Conservation (phyloP, 1,284 basidiomycete species). For the Malassezia yamatoensis region DNA sequence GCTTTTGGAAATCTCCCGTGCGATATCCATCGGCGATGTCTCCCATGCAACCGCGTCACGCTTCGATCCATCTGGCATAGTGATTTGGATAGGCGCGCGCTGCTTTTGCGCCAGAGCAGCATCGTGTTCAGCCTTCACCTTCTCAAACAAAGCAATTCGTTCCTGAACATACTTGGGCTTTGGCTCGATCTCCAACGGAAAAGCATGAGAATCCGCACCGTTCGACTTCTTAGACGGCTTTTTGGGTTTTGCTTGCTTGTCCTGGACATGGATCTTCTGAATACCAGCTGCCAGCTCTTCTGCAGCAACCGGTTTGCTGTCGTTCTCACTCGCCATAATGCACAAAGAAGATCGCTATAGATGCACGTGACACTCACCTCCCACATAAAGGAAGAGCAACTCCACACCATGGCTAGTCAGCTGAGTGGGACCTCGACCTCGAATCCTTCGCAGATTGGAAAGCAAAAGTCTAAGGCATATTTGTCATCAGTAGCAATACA, state of each 20-base stretch:
- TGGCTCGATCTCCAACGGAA: constrained; percentile 55
- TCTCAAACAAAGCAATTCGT: constrained; percentile 80
- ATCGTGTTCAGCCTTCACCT: constrained; percentile 76
- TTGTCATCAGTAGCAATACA: constrained; percentile 41
- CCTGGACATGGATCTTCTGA: constrained; percentile 8
- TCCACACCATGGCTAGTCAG: constrained; percentile 15
- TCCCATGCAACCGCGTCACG: constrained; percentile 82
- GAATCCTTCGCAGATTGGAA: constrained; percentile 4
- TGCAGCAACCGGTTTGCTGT: constrained; percentile 2
- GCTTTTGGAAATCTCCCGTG: constrained; percentile 74
- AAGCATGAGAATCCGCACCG: neutral
- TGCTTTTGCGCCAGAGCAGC: constrained; percentile 70
- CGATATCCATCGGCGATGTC: constrained; percentile 87
- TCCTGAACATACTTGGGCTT: constrained; percentile 77
- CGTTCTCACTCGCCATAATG: constrained; percentile 12
- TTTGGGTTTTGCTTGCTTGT: constrained; percentile 5
- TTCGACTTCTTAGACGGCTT: constrained; percentile 7
- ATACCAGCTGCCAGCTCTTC: constrained; percentile 13
- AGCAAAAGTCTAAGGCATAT: constrained; percentile 44
- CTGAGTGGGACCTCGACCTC: neutral
- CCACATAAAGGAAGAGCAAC: neutral
- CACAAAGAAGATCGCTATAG: neutral
- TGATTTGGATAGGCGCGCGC: constrained; percentile 72
- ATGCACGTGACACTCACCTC: neutral
- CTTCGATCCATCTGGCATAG: constrained; percentile 74